phyloP scores from a whole-genome alignment of 345 rosid species.

The Angophora floribunda region DNA sequence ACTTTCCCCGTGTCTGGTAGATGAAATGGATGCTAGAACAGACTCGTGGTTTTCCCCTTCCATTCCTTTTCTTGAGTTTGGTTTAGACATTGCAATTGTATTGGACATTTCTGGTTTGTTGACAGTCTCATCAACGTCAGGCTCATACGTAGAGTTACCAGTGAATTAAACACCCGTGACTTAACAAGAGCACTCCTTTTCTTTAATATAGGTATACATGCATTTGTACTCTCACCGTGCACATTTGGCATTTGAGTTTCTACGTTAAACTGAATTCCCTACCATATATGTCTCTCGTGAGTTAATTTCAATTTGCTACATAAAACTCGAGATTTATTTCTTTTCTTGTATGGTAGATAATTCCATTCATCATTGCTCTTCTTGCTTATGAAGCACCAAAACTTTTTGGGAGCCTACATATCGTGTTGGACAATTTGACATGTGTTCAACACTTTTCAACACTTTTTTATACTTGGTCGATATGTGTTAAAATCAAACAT shows the following conservation, averaged over 20 bases:
- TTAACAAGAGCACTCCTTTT: not conserved
- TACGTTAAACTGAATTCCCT: not conserved
- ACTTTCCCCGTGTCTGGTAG: not conserved
- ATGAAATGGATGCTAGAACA: not conserved
- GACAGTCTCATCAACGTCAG: not conserved
- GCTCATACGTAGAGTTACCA: not conserved
- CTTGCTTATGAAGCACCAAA: too few relatives aligned
- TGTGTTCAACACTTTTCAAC: too few relatives aligned
- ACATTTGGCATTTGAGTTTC: not conserved
- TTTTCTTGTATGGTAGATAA: not conserved
- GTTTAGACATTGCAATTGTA: not conserved
- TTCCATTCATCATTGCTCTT: not conserved
- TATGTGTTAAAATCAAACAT: too few relatives aligned
- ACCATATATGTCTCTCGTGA: not conserved
- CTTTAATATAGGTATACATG: too few relatives aligned
- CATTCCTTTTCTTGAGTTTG: not conserved
- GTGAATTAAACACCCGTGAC: not conserved
- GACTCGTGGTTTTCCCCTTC: not conserved
- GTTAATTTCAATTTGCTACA: not conserved
- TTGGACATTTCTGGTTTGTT: not conserved
- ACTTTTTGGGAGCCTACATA: too few relatives aligned
- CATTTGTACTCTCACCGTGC: not conserved
- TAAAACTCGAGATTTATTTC: too few relatives aligned
- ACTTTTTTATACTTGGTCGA: too few relatives aligned
- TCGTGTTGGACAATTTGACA: too few relatives aligned